phyloP scores from a whole-genome alignment of 371 early-diverging fungal genomes.

The Rhizopus stolonifer region DNA sequence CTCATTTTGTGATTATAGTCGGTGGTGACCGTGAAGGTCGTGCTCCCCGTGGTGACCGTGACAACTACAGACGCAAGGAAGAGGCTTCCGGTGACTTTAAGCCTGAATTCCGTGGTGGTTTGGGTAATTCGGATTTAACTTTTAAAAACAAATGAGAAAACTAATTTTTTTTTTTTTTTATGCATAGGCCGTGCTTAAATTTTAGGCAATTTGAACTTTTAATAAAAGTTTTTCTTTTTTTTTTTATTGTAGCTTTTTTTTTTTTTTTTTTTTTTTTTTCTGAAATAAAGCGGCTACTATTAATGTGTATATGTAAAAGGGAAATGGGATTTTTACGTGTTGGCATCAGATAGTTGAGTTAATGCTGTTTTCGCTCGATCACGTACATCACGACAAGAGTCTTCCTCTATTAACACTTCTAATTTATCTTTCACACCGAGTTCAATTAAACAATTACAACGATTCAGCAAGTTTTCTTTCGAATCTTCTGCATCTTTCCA shows the following conservation, averaged over 20 bases:
- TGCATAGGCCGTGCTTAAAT: slow-evolving; percentile 1
- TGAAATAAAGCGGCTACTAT: neutral
- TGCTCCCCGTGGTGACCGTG: no score
- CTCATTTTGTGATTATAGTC: slow-evolving; percentile 23
- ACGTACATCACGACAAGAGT: slow-evolving; percentile 68
- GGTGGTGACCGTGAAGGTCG: slow-evolving; percentile 51
- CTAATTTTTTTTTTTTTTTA: neutral
- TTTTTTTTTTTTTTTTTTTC: neutral
- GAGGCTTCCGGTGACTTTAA: no score
- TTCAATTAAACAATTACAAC: slow-evolving; percentile 31
- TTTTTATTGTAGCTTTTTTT: no score
- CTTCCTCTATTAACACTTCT: slow-evolving; percentile 45
- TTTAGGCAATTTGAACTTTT: no score
- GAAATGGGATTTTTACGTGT: neutral
- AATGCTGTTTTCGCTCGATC: slow-evolving; percentile 76
- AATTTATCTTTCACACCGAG: slow-evolving; percentile 67
- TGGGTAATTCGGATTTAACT: no score
- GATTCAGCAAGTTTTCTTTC: slow-evolving; percentile 24
- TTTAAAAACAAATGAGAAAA: neutral
- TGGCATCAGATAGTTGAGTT: slow-evolving; percentile 45
- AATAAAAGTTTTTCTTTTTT: no score
- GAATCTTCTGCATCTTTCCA: slow-evolving; percentile 67
- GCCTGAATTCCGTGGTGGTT: no score
- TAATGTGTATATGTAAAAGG: neutral
- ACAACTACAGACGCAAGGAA: no score